Evolutionary conservation across 768 basidiomycete species (phyloP).

Genomic region (Holtermanniella nyarrowii): DNA sequence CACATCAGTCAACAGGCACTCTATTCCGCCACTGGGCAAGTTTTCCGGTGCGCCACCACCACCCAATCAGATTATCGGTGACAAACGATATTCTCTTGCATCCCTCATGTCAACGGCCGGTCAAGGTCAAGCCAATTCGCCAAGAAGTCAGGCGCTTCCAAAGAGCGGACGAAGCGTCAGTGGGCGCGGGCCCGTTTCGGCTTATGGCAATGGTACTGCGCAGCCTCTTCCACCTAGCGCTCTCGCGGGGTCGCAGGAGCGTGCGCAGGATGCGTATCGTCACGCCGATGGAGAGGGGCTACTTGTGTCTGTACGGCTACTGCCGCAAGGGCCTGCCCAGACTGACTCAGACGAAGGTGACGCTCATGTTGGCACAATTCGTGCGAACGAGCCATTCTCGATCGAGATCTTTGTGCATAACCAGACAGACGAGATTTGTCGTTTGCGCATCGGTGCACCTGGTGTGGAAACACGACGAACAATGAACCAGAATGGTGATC

Average conservation of each 20-base stretch:
- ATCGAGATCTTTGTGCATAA: constrained; percentile 39
- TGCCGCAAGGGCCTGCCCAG: constrained; percentile 3
- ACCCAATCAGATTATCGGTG: constrained; percentile 26
- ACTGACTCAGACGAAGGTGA: background rate
- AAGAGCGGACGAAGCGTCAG: background rate
- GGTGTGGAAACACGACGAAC: background rate
- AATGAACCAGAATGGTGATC: too few relatives aligned
- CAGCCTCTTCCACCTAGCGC: background rate
- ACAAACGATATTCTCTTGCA: constrained; percentile 34
- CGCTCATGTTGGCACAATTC: constrained; percentile 2
- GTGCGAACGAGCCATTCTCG: constrained; percentile 29
- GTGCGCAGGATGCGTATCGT: constrained; percentile 1
- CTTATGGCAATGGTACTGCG: background rate
- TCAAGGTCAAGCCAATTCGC: background rate
- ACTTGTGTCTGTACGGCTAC: constrained; percentile 27
- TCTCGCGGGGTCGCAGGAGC: background rate
- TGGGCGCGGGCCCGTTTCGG: background rate
- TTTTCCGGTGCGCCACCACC: background rate
- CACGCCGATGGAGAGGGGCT: constrained; percentile 16
- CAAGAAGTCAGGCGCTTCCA: background rate
- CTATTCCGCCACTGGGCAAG: constrained; percentile 2
- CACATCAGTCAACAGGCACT: background rate
- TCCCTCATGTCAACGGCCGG: constrained; percentile 11
- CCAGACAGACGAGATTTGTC: constrained; percentile 23
- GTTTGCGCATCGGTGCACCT: constrained; percentile 32